Conservation (phyloP, 176 grass and related monocot species). For the Hsuehochloa calcarea region DNA sequence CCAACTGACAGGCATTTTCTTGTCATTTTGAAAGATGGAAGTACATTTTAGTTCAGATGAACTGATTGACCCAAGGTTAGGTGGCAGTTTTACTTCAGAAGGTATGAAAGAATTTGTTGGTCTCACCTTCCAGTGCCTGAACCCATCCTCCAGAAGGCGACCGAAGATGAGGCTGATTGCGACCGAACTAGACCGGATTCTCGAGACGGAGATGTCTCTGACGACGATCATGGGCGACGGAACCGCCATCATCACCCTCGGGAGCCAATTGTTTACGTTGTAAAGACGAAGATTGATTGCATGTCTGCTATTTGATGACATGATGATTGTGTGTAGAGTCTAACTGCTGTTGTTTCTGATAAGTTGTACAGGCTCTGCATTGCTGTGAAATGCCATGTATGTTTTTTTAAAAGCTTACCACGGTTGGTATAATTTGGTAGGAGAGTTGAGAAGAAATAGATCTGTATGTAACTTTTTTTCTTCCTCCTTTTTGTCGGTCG, state of each 20-base stretch:
- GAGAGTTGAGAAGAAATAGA: slow-evolving; percentile 38
- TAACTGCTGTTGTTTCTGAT: slow-evolving; percentile 42
- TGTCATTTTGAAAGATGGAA: slow-evolving; percentile 64
- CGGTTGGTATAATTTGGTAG: slow-evolving; percentile 51
- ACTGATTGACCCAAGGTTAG: slow-evolving; percentile 77
- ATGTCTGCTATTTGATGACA: slow-evolving; percentile 67
- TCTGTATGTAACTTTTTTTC: slow-evolving; percentile 41
- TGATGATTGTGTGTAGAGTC: slow-evolving; percentile 41
- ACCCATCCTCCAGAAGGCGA: slow-evolving; percentile 55
- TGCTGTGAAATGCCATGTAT: slow-evolving; percentile 48
- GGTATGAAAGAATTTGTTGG: slow-evolving; percentile 76
- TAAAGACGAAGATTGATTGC: slow-evolving; percentile 42
- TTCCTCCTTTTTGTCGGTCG: slow-evolving; percentile 13
- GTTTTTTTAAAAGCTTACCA: slow-evolving; percentile 55
- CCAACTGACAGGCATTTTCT: slow-evolving; percentile 30
- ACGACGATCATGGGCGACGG: slow-evolving; percentile 94
- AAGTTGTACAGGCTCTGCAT: slow-evolving; percentile 43
- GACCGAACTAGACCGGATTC: slow-evolving; percentile 70
- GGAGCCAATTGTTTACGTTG: slow-evolving; percentile 89
- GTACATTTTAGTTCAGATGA: slow-evolving; percentile 55
- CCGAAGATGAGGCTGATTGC: slow-evolving; percentile 69
- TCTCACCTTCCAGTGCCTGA: slow-evolving; percentile 73
- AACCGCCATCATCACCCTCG: slow-evolving; percentile 84
- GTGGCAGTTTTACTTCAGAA: slow-evolving; percentile 80
- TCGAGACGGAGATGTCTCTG: slow-evolving; percentile 85